phyloP scores from a whole-genome alignment of 148 eudicot genomes.

The Camellia granthamiana region DNA sequence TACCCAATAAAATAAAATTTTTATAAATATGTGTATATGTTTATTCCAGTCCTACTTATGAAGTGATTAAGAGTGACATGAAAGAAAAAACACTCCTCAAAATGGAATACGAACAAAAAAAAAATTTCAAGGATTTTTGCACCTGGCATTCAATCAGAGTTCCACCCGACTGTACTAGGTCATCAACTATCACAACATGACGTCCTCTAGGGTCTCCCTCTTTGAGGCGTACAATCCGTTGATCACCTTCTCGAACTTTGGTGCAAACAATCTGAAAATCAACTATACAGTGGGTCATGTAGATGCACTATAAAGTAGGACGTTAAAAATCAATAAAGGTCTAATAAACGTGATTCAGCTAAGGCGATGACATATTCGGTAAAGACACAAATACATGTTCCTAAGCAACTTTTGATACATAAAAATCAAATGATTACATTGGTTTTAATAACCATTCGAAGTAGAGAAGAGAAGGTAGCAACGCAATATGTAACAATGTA shows the following conservation, averaged over 20 bases:
- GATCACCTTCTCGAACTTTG: constrained; percentile 97
- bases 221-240: constrained; percentile 87
- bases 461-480: background rate
- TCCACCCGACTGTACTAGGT: constrained; percentile 98
- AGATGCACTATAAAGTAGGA: background rate
- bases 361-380: background rate
- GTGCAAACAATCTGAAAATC: constrained; percentile 71
- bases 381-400: background rate
- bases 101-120: background rate
- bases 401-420: background rate
- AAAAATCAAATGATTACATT: background rate
- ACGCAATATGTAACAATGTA: background rate
- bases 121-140: background rate
- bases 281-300: constrained; percentile 8
- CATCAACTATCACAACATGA: constrained; percentile 98
- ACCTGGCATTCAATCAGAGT: constrained; percentile 97
- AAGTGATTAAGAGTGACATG: background rate
- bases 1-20: background rate
- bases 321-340: no score
- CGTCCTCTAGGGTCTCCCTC: constrained; percentile 97
- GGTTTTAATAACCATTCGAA: background rate
- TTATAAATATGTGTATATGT: no score
- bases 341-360: background rate
- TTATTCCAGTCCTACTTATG: background rate
- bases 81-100: background rate